These are phyloP conservation scores for Hura crepitans DNA, from an alignment of 441 rosid species.

Conservation along the genomic window DNA sequence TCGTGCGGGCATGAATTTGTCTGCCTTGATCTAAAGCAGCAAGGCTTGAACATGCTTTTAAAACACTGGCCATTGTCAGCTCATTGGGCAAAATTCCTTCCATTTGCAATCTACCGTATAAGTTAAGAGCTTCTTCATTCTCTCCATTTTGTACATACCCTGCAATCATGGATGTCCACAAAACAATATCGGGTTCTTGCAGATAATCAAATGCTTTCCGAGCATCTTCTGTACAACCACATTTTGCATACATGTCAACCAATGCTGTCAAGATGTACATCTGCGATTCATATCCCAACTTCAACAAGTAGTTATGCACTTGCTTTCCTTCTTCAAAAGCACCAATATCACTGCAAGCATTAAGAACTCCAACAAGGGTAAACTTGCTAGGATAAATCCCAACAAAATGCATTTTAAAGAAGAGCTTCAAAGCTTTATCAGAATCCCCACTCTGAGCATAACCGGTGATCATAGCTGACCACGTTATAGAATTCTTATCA, in stretches of 20 bases:
- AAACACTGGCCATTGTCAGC: constrained; percentile 70
- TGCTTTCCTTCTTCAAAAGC: constrained; percentile 64
- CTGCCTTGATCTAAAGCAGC: constrained; percentile 80
- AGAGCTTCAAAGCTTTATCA: constrained; percentile 50
- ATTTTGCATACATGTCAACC: constrained; percentile 92
- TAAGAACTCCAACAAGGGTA: constrained; percentile 74
- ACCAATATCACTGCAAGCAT: constrained; percentile 64
- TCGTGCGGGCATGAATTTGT: constrained; percentile 62
- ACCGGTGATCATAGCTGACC: constrained; percentile 88
- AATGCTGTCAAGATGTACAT: constrained; percentile 60
- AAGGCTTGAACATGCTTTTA: constrained; percentile 72
- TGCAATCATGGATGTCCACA: constrained; percentile 83
- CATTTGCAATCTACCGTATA: constrained; percentile 56
- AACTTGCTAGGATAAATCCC: constrained; percentile 61
- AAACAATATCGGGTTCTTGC: constrained; percentile 58
- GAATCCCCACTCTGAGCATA: constrained; percentile 75
- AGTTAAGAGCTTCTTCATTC: constrained; percentile 61
- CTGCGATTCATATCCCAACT: constrained; percentile 65
- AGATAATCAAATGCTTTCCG: constrained; percentile 60
- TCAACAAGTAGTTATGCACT: constrained; percentile 52
- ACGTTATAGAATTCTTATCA: constrained; percentile 62
- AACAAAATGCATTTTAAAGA: constrained; percentile 57
- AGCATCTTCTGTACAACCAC: constrained; percentile 52
- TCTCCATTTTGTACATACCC: constrained; percentile 77
- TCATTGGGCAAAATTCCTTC: constrained; percentile 63